A percentile compares a stretch with the other conserved stretches of the same genome.
These are phyloP conservation scores for Dioscorea dumetorum DNA, from an alignment of 106 monocot species.

Conservation along the genomic window DNA sequence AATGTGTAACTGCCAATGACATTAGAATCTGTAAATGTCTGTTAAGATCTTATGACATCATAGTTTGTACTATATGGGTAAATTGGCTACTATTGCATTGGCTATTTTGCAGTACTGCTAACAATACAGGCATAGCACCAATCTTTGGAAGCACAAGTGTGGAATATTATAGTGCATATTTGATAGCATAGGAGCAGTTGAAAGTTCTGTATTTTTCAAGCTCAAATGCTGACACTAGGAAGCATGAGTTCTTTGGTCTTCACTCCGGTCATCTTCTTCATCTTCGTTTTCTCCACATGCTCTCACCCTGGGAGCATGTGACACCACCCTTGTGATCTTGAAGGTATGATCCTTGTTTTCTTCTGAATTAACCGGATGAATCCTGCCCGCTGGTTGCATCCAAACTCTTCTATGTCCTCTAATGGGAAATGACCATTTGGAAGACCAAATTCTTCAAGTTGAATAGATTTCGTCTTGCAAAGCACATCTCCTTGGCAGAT, in stretches of 20 bases:
- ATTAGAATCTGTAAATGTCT: no score
- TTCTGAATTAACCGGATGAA: neutral
- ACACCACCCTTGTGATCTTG: neutral
- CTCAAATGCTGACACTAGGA: neutral
- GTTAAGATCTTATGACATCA: neutral
- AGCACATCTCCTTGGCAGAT: neutral
- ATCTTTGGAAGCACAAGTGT: neutral
- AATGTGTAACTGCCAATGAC: no score
- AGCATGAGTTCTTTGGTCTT: neutral
- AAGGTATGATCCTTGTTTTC: neutral
- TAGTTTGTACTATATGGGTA: neutral
- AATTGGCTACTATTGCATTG: neutral
- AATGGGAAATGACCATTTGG: neutral
- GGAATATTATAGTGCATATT: neutral
- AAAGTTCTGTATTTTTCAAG: neutral
- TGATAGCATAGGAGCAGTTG: neutral
- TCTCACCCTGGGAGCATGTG: neutral
- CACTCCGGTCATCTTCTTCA: neutral
- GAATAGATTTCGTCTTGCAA: neutral
- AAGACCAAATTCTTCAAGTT: neutral
- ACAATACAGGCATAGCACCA: neutral
- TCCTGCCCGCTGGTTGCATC: neutral
- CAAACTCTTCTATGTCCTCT: slow-evolving; percentile 1
- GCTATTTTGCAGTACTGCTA: neutral
- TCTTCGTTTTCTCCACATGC: neutral